Conservation (phyloP, 164 flowering plant species). For the Vitis rupestris region DNA sequence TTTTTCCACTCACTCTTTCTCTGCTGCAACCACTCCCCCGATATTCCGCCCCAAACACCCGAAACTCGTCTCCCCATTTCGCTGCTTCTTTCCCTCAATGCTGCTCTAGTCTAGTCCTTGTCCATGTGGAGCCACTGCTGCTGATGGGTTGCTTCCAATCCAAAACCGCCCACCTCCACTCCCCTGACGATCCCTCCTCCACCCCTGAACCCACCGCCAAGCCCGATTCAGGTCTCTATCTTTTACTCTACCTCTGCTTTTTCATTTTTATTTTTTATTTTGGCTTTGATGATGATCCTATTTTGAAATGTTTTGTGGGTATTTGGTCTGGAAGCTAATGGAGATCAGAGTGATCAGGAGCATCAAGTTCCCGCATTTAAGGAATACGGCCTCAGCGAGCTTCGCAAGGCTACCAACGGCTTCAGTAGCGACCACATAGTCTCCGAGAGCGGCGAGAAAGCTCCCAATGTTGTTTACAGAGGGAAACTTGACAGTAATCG, state of each 20-base stretch:
- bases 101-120: too few species aligned
- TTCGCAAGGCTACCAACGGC: slow-evolving; percentile 65
- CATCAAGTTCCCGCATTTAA: slow-evolving; percentile 51
- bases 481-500: slow-evolving; percentile 53
- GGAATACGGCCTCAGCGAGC: slow-evolving; percentile 54
- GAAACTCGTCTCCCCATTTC: not conserved
- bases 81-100: too few species aligned
- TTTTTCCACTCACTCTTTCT: not conserved
- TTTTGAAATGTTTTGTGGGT: slow-evolving; percentile 7
- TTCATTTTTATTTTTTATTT: not conserved
- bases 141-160: slow-evolving; percentile 82
- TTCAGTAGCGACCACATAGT: slow-evolving; percentile 60
- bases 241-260: slow-evolving; percentile 2
- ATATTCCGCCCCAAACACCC: not conserved
- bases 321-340: slow-evolving; percentile 24
- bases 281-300: not conserved
- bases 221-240: slow-evolving; percentile 44
- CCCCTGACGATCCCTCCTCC: slow-evolving; percentile 54
- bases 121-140: not conserved
- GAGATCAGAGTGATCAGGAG: slow-evolving; percentile 41
- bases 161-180: slow-evolving; percentile 62
- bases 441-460: slow-evolving; percentile 87
- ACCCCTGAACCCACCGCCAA: slow-evolving; percentile 31
- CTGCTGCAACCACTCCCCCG: not conserved
- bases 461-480: slow-evolving; percentile 76